Evolutionary conservation across 164 flowering plant genomes (phyloP).

Genomic region (Hamamelis virginiana): DNA sequence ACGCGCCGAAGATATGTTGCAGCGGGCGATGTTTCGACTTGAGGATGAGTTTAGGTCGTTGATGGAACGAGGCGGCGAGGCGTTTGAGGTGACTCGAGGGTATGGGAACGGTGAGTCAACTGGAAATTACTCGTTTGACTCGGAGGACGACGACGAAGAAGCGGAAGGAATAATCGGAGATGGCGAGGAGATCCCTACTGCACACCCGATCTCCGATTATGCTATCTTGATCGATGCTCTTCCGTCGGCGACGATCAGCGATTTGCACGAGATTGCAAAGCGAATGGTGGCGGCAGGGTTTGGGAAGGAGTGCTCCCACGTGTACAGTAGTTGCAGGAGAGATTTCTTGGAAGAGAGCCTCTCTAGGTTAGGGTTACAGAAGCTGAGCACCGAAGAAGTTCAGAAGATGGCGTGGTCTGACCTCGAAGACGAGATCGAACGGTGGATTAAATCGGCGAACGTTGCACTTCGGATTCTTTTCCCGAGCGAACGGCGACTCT

Average conservation of each 20-base stretch:
- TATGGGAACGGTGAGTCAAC: conserved; percentile 13
- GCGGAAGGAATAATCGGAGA: conserved; percentile 7
- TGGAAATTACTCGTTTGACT: conserved; percentile 26
- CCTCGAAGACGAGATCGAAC: conserved; percentile 74
- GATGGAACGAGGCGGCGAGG: conserved; percentile 53
- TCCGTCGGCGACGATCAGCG: conserved; percentile 64
- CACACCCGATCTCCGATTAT: conserved; percentile 66
- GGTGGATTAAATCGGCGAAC: conserved; percentile 65
- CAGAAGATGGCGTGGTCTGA: conserved; percentile 72
- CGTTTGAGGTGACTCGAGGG: conserved; percentile 31
- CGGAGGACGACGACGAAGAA: conserved; percentile 52
- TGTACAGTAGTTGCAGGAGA: conserved; percentile 69
- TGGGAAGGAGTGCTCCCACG: conserved; percentile 79
- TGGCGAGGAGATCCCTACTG: conserved; percentile 61
- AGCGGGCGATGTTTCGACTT: conserved; percentile 74
- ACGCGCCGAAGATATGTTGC: conserved; percentile 77
- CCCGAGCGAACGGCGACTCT: conserved; percentile 83
- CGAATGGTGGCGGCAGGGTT: conserved; percentile 84
- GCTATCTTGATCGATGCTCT: conserved; percentile 79
- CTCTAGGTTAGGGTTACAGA: conserved; percentile 72
- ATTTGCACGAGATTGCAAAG: conserved; percentile 82
- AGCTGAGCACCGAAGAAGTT: conserved; percentile 73
- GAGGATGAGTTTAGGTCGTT: conserved; percentile 74
- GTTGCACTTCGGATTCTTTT: conserved; percentile 65
- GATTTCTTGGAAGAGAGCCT: conserved; percentile 86